Percentiles rank a stretch among this genome's conserved stretches.
phyloP scores from a whole-genome alignment of 805 yeast genomes.

The Zygoascus flipseniorum region DNA sequence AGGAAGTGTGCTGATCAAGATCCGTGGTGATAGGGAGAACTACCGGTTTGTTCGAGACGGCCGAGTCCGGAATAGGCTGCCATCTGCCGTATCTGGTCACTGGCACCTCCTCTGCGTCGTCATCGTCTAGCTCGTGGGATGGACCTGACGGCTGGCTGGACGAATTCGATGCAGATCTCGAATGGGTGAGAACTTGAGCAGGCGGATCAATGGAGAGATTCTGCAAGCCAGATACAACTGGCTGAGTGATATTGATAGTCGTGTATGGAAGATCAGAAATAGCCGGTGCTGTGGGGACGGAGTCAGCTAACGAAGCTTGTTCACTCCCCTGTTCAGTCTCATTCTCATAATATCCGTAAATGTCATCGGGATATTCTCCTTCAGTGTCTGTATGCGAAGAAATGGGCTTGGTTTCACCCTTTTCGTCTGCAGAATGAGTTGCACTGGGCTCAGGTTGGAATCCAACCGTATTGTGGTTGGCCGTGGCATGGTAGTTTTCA shows the following conservation, averaged over 20 bases:
- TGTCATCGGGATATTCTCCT: constrained; percentile 12
- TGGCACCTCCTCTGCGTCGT: neutral
- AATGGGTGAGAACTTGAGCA: neutral
- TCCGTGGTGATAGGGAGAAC: neutral
- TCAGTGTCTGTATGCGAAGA: neutral
- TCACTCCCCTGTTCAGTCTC: constrained; percentile 5
- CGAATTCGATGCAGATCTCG: neutral
- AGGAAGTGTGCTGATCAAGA: neutral
- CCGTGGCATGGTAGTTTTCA: too few species aligned
- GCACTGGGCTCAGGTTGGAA: too few species aligned
- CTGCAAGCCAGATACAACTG: neutral
- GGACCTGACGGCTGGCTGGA: neutral
- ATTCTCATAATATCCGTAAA: constrained; percentile 14
- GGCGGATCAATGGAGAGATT: neutral
- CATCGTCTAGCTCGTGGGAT: neutral
- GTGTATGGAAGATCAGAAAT: neutral
- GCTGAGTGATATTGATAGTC: neutral
- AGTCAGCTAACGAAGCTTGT: neutral
- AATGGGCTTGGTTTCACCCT: too few species aligned
- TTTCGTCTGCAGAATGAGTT: too few species aligned
- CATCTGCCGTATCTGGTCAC: constrained; percentile 9
- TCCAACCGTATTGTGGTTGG: too few species aligned
- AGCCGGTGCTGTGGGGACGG: neutral
- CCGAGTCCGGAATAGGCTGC: constrained; percentile 9
- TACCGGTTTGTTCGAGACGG: neutral